Conservation (phyloP, 768 basidiomycete genomes). For the Boletus pseudo-olivaceus region DNA sequence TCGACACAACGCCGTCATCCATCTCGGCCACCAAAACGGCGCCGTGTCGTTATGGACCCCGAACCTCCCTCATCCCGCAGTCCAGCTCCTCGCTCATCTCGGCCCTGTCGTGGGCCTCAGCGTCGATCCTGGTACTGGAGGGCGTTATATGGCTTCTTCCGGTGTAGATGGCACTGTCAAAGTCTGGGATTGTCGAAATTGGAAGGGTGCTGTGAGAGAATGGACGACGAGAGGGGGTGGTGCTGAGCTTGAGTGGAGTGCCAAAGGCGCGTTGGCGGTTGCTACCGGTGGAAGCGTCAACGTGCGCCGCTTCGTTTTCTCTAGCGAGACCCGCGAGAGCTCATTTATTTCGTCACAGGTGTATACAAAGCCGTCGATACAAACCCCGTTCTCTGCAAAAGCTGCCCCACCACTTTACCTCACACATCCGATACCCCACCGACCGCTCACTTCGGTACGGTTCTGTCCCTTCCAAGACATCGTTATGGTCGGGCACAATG, state of each 20-base stretch:
- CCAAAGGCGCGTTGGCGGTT: slow-evolving; percentile 77
- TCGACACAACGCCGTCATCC: slow-evolving; percentile 87
- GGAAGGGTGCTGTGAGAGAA: slow-evolving; percentile 82
- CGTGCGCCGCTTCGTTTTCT: slow-evolving; percentile 38
- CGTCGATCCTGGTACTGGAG: slow-evolving; percentile 81
- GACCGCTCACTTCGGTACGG: slow-evolving; percentile 70
- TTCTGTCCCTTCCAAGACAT: slow-evolving; percentile 91
- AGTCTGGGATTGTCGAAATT: slow-evolving; percentile 96
- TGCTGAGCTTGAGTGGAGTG: slow-evolving; percentile 80
- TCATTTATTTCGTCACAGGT: slow-evolving; percentile 42
- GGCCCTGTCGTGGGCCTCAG: slow-evolving; percentile 81
- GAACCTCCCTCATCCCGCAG: slow-evolving; percentile 86
- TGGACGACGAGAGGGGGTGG: slow-evolving; percentile 70
- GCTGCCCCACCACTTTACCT: slow-evolving; percentile 79
- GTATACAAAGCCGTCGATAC: slow-evolving; percentile 67
- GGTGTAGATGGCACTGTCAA: slow-evolving; percentile 89
- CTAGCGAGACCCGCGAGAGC: neutral
- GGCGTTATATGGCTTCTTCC: slow-evolving; percentile 87
- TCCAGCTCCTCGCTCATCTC: slow-evolving; percentile 86
- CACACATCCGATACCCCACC: slow-evolving; percentile 78
- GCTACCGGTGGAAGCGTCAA: slow-evolving; percentile 83
- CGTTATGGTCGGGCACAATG: slow-evolving; percentile 72
- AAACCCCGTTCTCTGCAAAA: slow-evolving; percentile 45
- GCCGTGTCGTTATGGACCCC: slow-evolving; percentile 97
- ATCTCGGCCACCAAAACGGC: slow-evolving; percentile 94